phyloP scores from a whole-genome alignment of 1,284 basidiomycete species.

The Cryptococcus jaspeensis region DNA sequence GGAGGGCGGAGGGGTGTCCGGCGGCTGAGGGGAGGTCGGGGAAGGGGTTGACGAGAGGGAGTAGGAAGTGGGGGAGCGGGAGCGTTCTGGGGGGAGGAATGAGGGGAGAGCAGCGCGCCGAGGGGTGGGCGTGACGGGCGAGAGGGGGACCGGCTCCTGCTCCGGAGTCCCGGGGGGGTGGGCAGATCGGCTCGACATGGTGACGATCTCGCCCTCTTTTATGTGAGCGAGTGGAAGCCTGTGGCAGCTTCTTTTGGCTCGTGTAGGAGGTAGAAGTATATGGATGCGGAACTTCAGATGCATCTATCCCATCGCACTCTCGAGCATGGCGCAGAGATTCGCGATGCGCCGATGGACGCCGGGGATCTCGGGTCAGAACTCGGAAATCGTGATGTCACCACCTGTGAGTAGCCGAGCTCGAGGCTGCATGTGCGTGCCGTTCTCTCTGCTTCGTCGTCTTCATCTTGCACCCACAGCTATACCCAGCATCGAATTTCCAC shows the following conservation, averaged over 20 bases:
- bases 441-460: background rate
- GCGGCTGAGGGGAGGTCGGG: constrained; percentile 18
- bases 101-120: background rate
- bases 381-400: background rate
- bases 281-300: too few species aligned
- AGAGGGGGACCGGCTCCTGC: constrained; percentile 12
- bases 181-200: constrained; percentile 1
- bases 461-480: background rate
- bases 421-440: background rate
- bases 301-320: too few species aligned
- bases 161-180: background rate
- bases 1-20: constrained; percentile 35
- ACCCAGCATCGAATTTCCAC: too few species aligned
- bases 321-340: background rate
- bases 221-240: too few species aligned
- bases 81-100: constrained; percentile 18
- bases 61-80: background rate
- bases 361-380: too few species aligned
- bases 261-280: background rate
- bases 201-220: background rate
- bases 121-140: constrained; percentile 8
- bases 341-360: too few species aligned
- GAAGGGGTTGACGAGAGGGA: background rate
- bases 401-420: background rate
- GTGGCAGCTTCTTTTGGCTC: background rate